phyloP scores from a whole-genome alignment of 805 yeast species.

The Candida pseudoglaebosa region DNA sequence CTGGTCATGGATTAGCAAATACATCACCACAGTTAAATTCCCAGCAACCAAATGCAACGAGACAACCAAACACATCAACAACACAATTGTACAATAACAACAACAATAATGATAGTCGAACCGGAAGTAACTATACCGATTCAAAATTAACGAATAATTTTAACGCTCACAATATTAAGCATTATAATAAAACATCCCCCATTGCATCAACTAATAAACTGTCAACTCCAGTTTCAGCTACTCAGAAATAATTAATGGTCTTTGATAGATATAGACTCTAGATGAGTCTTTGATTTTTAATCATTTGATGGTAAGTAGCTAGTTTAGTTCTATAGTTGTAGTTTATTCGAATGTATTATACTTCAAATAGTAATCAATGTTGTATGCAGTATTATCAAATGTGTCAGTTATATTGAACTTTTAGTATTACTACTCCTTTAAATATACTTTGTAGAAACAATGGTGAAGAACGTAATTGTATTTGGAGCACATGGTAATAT shows the following conservation, averaged over 20 bases:
- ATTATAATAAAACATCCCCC: conserved; percentile 5
- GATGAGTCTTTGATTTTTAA: conserved; percentile 5
- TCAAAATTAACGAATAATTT: conserved; percentile 6
- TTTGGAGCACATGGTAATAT: conserved; percentile 63
- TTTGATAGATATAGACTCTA: conserved; percentile 1
- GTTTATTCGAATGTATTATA: conserved; percentile 4
- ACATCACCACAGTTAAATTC: conserved; percentile 3
- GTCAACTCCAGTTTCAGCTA: conserved; percentile 3
- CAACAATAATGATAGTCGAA: conserved; percentile 2
- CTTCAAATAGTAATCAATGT: no score
- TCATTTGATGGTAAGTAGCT: background rate
- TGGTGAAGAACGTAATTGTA: conserved; percentile 18
- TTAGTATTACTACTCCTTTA: no score
- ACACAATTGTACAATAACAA: conserved; percentile 3
- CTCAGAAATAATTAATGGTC: background rate
- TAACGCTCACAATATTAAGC: conserved; percentile 6
- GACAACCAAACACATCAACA: background rate
- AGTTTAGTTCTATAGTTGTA: conserved; percentile 1
- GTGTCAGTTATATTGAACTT: no score
- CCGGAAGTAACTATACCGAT: conserved; percentile 3
- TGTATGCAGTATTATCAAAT: no score
- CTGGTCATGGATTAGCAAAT: background rate
- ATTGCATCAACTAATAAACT: conserved; percentile 6
- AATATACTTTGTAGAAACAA: no score
- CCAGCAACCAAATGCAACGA: conserved; percentile 1